Percentiles rank a stretch among this genome's conserved stretches.
phyloP scores from a whole-genome alignment of 495 filamentous ascomycete species.

The Talaromyces nanjingensis region DNA sequence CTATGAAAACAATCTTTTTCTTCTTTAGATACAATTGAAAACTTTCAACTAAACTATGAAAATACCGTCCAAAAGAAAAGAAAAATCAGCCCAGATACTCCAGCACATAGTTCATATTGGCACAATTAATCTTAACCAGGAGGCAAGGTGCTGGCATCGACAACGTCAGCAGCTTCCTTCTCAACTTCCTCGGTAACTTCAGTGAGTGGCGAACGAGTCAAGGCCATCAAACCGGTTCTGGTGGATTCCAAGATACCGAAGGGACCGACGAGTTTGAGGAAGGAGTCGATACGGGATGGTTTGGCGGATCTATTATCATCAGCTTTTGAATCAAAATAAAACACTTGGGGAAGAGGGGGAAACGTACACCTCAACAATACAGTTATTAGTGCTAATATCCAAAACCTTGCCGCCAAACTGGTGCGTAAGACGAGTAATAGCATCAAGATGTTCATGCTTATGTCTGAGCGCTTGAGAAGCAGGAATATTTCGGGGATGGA shows the following conservation, averaged over 20 bases:
- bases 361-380: constrained; percentile 93
- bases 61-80: not conserved
- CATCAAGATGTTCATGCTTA: constrained; percentile 94
- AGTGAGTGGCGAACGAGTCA: constrained; percentile 85
- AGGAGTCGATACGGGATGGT: constrained; percentile 87
- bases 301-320: constrained; percentile 69
- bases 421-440: constrained; percentile 89
- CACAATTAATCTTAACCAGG: constrained; percentile 59
- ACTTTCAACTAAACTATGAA: not conserved
- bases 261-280: constrained; percentile 91
- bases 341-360: not conserved
- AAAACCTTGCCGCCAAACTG: constrained; percentile 96
- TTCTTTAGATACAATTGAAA: not conserved
- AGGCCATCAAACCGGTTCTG: constrained; percentile 89
- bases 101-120: not conserved
- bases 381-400: constrained; percentile 96
- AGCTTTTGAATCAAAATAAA: not conserved
- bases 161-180: constrained; percentile 83
- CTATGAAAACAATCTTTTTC: not conserved
- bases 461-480: constrained; percentile 82
- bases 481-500: constrained; percentile 79
- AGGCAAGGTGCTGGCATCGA: constrained; percentile 86
- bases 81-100: not conserved
- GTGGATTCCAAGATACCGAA: constrained; percentile 96
- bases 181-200: constrained; percentile 63